Conservation (phyloP, 225 moss, liverwort and hornwort genomes). For the Neckera pumila region DNA sequence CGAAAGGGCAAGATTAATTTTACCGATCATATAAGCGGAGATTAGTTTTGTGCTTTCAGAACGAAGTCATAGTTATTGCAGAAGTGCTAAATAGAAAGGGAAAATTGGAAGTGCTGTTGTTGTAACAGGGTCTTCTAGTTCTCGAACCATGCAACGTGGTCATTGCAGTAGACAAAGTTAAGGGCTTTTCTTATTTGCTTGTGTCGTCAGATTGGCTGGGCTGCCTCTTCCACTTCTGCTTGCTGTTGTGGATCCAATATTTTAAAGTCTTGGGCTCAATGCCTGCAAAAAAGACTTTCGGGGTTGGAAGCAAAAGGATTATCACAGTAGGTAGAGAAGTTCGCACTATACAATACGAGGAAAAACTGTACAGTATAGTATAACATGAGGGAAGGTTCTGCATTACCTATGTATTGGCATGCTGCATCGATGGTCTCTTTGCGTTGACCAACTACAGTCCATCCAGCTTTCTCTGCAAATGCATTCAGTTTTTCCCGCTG, state of each 20-base stretch:
- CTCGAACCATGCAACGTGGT: not conserved
- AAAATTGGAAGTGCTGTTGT: not conserved
- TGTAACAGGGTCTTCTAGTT: not conserved
- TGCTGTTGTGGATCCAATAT: conserved; percentile 61
- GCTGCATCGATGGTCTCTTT: conserved; percentile 48
- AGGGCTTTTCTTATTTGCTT: not conserved
- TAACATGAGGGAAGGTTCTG: not conserved
- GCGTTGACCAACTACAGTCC: conserved; percentile 54
- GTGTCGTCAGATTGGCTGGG: conserved; percentile 25
- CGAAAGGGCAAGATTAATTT: not conserved
- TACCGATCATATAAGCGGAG: not conserved
- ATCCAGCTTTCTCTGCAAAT: conserved; percentile 46
- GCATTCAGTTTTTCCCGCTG: conserved; percentile 42
- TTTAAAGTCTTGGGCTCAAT: conserved; percentile 55
- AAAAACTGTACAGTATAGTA: too few species aligned
- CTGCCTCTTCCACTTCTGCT: conserved; percentile 53
- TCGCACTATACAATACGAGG: not conserved
- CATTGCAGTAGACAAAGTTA: not conserved
- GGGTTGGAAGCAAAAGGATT: not conserved
- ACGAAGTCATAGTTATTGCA: not conserved
- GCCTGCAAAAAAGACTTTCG: not conserved
- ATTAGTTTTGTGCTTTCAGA: not conserved
- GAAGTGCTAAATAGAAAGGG: not conserved
- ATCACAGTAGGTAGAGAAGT: not conserved
- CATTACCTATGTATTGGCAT: conserved; percentile 43